Evolutionary conservation across 2,329 filamentous ascomycete species (phyloP), one percentile per base, ranked within the genome.

Genomic region (Phaeosphaeriaceae sp.): DNA sequence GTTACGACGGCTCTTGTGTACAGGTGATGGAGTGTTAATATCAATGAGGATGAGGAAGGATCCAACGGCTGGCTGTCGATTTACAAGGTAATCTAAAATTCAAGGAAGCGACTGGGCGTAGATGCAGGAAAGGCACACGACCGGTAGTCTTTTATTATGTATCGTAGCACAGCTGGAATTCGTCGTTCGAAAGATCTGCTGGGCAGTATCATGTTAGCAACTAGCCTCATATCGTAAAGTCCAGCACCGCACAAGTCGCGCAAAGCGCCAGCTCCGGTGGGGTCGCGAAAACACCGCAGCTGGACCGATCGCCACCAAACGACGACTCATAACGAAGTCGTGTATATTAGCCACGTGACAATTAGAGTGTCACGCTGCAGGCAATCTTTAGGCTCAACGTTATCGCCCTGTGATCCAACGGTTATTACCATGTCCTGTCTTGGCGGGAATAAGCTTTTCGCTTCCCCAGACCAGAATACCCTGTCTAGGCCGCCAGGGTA

Each of bases 181-280:
- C 31, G 3, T 15, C 9, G 20, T 19, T 24, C 17, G 19, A 22
- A 17, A 17, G 17, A 15, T 27, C 27, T 40, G 9, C 9, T 22
- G 24, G 25, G 20, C 3, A 36, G n/a, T 20, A 25, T 10, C 22
- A 33, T n/a, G 17, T 46, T 44, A 33, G 13, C 33, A 50, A 13
- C 36, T 44, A 53, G 21, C 15, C 22, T 27, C 41, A 54, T 65
- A 52, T 46, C 51, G 44, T 24, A 27, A 52, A 24, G 40, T 17
- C 19, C 46, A 21, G n/a, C 52, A 40, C 46, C 65, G 68, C 67
- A 68, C 63, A 69, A 68, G 61, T 65, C 62, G 64, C 67, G 65
- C 66, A 68, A 47, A 25, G 51, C 52, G 40, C 27, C 53, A 19
- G 41, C 51, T 53, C 51, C 51, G 7, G 31, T 36, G 31, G 25